Conservation (phyloP, 2,329 filamentous ascomycete genomes). For the Plenodomus tracheiphilus region DNA sequence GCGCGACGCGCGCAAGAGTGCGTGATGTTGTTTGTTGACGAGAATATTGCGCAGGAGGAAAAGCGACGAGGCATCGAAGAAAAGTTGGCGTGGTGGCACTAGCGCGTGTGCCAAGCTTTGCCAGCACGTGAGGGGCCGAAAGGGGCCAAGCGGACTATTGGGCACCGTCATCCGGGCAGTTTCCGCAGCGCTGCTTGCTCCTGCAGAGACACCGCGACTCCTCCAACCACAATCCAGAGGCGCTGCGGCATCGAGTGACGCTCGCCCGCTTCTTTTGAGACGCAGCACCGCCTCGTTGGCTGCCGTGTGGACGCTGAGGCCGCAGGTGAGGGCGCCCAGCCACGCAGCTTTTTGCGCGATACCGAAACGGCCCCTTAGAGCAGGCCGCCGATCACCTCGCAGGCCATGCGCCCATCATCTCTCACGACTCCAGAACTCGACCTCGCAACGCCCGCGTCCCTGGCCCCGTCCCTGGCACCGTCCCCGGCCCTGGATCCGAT, state of each 20-base stretch:
- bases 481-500: conserved; percentile 28
- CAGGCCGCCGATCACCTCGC: conserved; percentile 21
- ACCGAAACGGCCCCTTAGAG: conserved; percentile 26
- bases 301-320: background rate
- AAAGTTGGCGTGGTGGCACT: conserved; percentile 19
- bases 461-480: conserved; percentile 28
- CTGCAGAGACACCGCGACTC: background rate
- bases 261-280: background rate
- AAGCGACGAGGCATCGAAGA: conserved; percentile 17
- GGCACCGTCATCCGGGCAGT: conserved; percentile 11
- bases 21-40: conserved; percentile 3
- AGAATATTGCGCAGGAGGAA: conserved; percentile 5
- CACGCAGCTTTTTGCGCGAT: conserved; percentile 26
- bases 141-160: conserved; percentile 10
- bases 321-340: conserved; percentile 15
- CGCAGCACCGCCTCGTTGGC: background rate
- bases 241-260: background rate
- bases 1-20: conserved; percentile 5
- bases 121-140: conserved; percentile 10
- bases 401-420: conserved; percentile 29
- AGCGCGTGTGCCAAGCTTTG: conserved; percentile 16
- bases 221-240: background rate
- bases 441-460: conserved; percentile 29
- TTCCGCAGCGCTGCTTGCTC: background rate
- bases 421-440: conserved; percentile 28